Conservation (phyloP, 2,329 filamentous ascomycete species). For the Aciculosporium take region DNA sequence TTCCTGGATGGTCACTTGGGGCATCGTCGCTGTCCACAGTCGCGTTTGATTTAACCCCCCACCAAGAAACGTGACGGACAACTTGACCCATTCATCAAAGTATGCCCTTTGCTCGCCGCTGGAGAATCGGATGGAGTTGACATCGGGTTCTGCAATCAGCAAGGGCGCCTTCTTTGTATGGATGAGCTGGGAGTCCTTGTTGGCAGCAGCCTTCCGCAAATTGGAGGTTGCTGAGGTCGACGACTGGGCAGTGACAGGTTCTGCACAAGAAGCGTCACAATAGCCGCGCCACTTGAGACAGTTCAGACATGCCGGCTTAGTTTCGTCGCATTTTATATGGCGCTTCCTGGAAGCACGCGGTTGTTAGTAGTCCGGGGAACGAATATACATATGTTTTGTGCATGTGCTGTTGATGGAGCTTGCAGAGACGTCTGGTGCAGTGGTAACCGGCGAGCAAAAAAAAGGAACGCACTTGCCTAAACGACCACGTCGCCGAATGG, state of each 20-base stretch:
- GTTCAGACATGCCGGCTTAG: slow-evolving; percentile 25
- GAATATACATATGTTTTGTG: background rate
- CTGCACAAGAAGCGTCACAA: slow-evolving; percentile 23
- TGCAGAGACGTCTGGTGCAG: background rate
- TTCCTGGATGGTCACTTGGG: slow-evolving; percentile 24
- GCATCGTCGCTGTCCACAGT: slow-evolving; percentile 27
- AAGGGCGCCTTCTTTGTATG: slow-evolving; percentile 17
- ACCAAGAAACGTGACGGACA: slow-evolving; percentile 22
- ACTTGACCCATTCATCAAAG: slow-evolving; percentile 23
- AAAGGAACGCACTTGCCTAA: slow-evolving; percentile 18
- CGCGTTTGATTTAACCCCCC: slow-evolving; percentile 20
- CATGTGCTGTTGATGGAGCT: background rate
- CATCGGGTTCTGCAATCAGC: slow-evolving; percentile 18
- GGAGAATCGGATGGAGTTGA: slow-evolving; percentile 22
- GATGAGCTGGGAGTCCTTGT: slow-evolving; percentile 15
- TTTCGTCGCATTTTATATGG: slow-evolving; percentile 29
- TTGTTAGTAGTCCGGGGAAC: no score
- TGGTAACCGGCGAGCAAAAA: slow-evolving; percentile 8
- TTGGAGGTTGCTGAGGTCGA: background rate
- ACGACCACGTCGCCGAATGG: no score
- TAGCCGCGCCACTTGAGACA: slow-evolving; percentile 28
- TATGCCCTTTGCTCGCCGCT: slow-evolving; percentile 21
- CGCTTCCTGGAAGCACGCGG: slow-evolving; percentile 18
- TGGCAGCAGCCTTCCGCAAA: background rate
- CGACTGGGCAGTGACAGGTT: slow-evolving; percentile 7